These are phyloP conservation scores for Chloranthus sessilifolius DNA, from an alignment of 164 flowering plant species.

Conservation along the genomic window DNA sequence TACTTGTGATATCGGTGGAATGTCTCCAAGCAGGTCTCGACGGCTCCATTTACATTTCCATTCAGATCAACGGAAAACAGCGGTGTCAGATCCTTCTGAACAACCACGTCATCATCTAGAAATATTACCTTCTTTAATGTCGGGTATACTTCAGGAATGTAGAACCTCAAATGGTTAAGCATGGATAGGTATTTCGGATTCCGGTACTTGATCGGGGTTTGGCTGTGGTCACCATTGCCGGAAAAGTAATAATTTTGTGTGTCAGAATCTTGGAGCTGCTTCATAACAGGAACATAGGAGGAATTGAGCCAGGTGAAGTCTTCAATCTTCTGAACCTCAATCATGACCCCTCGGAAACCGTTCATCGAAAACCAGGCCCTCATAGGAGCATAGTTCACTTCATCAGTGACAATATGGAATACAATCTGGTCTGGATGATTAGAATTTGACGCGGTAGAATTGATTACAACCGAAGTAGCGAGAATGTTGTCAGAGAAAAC, in stretches of 20 bases:
- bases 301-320: constrained; percentile 89
- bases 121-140: constrained; percentile 61
- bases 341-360: constrained; percentile 51
- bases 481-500: constrained; percentile 86
- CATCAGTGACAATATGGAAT: constrained; percentile 83
- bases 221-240: constrained; percentile 40
- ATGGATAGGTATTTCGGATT: constrained; percentile 85
- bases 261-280: constrained; percentile 79
- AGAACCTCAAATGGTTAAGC: constrained; percentile 88
- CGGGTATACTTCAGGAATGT: constrained; percentile 84
- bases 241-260: constrained; percentile 79
- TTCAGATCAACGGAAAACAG: constrained; percentile 63
- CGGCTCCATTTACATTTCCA: constrained; percentile 86
- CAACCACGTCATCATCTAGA: constrained; percentile 92
- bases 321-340: constrained; percentile 76
- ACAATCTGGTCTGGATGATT: constrained; percentile 53
- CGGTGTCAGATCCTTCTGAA: constrained; percentile 62
- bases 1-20: constrained; percentile 86
- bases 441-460: constrained; percentile 66
- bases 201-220: constrained; percentile 73
- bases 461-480: constrained; percentile 81
- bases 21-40: constrained; percentile 92
- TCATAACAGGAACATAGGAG: constrained; percentile 79
- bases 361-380: constrained; percentile 83
- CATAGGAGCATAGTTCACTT: constrained; percentile 74